A percentile compares a stretch with the other conserved stretches of the same genome.
Evolutionary conservation across 176 grass and related monocot genomes (phyloP).

Genomic region (Lolium rigidum): DNA sequence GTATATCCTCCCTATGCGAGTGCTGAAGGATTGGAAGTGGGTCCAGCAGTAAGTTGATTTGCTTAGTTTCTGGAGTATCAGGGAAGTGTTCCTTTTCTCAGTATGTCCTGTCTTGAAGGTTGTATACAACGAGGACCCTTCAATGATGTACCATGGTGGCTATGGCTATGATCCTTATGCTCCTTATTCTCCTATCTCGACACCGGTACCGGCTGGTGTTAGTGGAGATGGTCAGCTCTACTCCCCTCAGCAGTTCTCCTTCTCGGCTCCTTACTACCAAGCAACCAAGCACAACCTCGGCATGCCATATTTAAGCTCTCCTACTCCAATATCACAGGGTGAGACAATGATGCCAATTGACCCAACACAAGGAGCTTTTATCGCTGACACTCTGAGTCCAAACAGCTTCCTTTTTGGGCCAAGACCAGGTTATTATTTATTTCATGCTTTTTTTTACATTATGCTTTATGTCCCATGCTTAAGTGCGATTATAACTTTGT

Average conservation of each 20-base stretch:
- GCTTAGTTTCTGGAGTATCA: background rate
- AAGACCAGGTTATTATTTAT: constrained; percentile 70
- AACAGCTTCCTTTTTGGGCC: constrained; percentile 76
- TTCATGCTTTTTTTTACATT: constrained; percentile 46
- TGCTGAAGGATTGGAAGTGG: constrained; percentile 75
- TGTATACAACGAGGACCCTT: constrained; percentile 86
- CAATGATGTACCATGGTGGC: constrained; percentile 83
- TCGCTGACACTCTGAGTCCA: constrained; percentile 64
- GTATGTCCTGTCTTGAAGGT: constrained; percentile 57
- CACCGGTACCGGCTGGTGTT: constrained; percentile 72
- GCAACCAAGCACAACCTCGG: constrained; percentile 70
- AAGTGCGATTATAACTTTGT: constrained; percentile 38
- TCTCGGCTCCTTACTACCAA: constrained; percentile 93
- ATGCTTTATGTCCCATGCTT: constrained; percentile 7
- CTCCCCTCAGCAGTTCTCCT: constrained; percentile 90
- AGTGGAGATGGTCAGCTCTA: constrained; percentile 90
- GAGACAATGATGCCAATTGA: constrained; percentile 73
- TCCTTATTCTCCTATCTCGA: constrained; percentile 86
- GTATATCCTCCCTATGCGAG: constrained; percentile 67
- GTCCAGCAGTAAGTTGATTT: constrained; percentile 59
- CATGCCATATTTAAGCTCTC: constrained; percentile 74
- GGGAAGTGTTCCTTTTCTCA: constrained; percentile 21
- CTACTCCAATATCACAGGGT: constrained; percentile 76
- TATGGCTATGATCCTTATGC: constrained; percentile 96
- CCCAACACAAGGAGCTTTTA: constrained; percentile 68